Evolutionary conservation across 1,284 basidiomycete genomes (phyloP).

Genomic region (Ceratobasidium sp.): DNA sequence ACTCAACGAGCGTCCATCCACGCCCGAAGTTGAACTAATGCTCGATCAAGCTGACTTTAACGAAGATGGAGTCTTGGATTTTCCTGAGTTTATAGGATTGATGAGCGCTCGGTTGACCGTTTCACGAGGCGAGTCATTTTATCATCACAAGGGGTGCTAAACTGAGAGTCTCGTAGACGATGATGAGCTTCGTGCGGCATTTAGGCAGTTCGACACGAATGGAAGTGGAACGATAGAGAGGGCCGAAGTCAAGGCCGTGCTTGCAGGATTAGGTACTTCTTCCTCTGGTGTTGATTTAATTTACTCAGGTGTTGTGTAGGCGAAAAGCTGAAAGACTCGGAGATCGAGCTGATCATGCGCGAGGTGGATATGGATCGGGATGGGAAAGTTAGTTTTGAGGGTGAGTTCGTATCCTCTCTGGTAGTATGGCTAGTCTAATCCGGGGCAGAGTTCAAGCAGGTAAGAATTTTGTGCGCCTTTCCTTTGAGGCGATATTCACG

Average conservation of each 20-base stretch:
- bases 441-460: no score
- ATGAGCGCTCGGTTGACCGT: constrained; percentile 48
- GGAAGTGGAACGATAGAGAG: constrained; percentile 61
- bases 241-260: constrained; percentile 51
- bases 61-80: constrained; percentile 66
- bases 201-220: constrained; percentile 69
- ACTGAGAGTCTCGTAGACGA: constrained; percentile 62
- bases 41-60: constrained; percentile 64
- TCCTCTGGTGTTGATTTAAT: constrained; percentile 58
- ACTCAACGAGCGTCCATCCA: constrained; percentile 65
- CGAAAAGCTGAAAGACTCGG: constrained; percentile 63
- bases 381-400: constrained; percentile 50
- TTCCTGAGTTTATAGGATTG: constrained; percentile 63
- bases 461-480: no score
- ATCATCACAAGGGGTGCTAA: no score
- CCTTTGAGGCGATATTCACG: no score
- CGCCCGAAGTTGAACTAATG: constrained; percentile 67
- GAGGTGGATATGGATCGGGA: constrained; percentile 67
- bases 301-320: constrained; percentile 55
- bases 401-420: constrained; percentile 13
- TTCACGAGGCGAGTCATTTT: constrained; percentile 60
- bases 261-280: constrained; percentile 47
- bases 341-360: constrained; percentile 66
- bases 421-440: no score
- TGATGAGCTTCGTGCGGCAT: constrained; percentile 66